A percentile compares a stretch with the other conserved stretches of the same genome.
Conservation (phyloP, 768 basidiomycete genomes). For the Mycena olivaceomarginata region DNA sequence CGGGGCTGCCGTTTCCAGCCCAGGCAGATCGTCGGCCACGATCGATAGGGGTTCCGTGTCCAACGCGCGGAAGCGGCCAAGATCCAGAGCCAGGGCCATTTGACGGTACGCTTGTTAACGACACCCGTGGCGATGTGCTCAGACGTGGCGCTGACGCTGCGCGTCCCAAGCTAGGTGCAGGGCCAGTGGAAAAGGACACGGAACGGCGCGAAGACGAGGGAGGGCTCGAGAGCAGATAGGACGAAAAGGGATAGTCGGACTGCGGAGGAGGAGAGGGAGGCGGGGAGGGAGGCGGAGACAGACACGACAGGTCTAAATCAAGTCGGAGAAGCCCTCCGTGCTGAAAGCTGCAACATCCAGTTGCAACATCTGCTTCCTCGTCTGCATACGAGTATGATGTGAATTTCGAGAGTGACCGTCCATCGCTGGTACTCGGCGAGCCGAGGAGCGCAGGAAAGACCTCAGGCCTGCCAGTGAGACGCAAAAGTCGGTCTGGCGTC, state of each 20-base stretch:
- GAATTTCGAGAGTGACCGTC: slow-evolving; percentile 41
- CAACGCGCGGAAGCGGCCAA: slow-evolving; percentile 64
- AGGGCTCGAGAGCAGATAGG: slow-evolving; percentile 45
- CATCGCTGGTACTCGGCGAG: slow-evolving; percentile 39
- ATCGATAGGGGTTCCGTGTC: slow-evolving; percentile 71
- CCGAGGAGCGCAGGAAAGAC: slow-evolving; percentile 27
- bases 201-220: slow-evolving; percentile 58
- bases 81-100: slow-evolving; percentile 60
- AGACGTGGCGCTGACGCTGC: slow-evolving; percentile 42
- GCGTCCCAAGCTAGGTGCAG: slow-evolving; percentile 47
- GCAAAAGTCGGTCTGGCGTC: slow-evolving; percentile 20
- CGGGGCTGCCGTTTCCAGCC: slow-evolving; percentile 61
- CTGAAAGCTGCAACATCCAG: slow-evolving; percentile 42
- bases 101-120: slow-evolving; percentile 25
- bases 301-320: slow-evolving; percentile 66
- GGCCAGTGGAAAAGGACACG: slow-evolving; percentile 59
- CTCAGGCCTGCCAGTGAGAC: slow-evolving; percentile 26
- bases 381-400: slow-evolving; percentile 33
- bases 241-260: slow-evolving; percentile 28
- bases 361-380: slow-evolving; percentile 31
- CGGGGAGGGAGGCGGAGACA: slow-evolving; percentile 65
- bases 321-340: slow-evolving; percentile 64
- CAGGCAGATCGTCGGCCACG: slow-evolving; percentile 65
- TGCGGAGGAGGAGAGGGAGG: slow-evolving; percentile 54
- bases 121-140: slow-evolving; percentile 40